Evolutionary conservation across 768 basidiomycete species (phyloP).

Genomic region (Gautieria morchelliformis): DNA sequence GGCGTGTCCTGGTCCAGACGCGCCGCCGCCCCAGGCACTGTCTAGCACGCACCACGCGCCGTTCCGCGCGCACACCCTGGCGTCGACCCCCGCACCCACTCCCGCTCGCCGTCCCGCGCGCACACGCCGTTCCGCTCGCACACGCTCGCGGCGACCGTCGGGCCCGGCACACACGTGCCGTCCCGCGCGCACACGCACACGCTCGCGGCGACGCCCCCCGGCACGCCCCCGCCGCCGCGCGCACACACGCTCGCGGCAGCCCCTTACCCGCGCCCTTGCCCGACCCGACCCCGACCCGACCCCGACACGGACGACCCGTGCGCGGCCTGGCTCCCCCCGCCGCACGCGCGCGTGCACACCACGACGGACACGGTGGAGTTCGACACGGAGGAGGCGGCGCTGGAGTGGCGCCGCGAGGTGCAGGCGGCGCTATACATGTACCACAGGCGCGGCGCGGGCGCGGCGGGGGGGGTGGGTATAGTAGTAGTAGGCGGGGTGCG

Average conservation of each 20-base stretch:
- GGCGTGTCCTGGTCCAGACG: too few relatives aligned
- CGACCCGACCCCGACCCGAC: not conserved
- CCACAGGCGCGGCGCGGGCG: constrained; percentile 21
- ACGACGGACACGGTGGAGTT: constrained; percentile 32
- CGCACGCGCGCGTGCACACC: constrained; percentile 10
- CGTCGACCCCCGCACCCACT: too few relatives aligned
- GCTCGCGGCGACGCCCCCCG: too few relatives aligned
- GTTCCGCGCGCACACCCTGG: too few relatives aligned
- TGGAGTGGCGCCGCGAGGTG: constrained; percentile 41
- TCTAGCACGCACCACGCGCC: not conserved
- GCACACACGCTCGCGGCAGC: too few relatives aligned
- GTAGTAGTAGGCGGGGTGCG: constrained; percentile 10
- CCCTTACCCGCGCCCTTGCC: too few relatives aligned
- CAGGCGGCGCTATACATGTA: constrained; percentile 32
- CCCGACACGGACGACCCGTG: not conserved
- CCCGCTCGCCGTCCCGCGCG: too few relatives aligned
- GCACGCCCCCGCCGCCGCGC: too few relatives aligned
- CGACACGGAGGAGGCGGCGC: constrained; percentile 47
- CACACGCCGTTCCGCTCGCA: too few relatives aligned
- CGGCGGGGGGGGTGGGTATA: constrained; percentile 15
- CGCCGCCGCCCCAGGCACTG: not conserved
- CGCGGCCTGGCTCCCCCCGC: not conserved
- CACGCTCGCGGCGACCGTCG: too few relatives aligned
- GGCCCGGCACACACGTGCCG: too few relatives aligned
- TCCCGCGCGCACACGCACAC: too few relatives aligned